Base-by-base conservation (phyloP, 768 basidiomycete species). In the Lanmaoa pseudosensibilis region DNA sequence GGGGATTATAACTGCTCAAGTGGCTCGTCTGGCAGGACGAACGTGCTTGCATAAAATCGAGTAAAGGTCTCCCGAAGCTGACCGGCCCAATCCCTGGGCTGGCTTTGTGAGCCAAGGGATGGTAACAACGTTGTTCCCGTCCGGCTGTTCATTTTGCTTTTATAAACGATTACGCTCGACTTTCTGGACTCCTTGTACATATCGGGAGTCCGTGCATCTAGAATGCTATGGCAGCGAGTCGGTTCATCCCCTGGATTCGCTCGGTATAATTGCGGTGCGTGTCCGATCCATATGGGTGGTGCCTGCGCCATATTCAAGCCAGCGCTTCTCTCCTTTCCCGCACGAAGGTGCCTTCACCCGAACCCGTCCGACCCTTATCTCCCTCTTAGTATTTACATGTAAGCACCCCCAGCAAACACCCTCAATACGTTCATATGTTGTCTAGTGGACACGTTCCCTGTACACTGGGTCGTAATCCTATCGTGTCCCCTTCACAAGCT, bases 31-130 rank as follows among this genome's bases (percentile, higher is more conserved):
- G 64, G 56, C 49, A 58, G 16, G 71, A 68, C 70, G 70, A 71
- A 71, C 70, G 70, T 72, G 70, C 62, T 39, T 73, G 72, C 70
- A 72, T 73, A 64, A 59, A 65, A 56, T 50, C 57, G 52, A 55
- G 46, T 23, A 54, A 53, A 43, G 56, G 52, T n/a, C 50, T 37
- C 30, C 56, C 38, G 54, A 27, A 6, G 27, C 38, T 41, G 47
- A 40, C 62, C 56, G 54, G 63, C 27, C 27, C 27, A 45, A 45
- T 56, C 60, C 48, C 55, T 16, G 33, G 55, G 36, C 44, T 47
- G 23, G 39, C 53, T 46, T 39, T 37, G n/a, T 5, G 39, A 52
- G 46, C 55, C 56, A 61, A 21, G 60, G 62, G 46, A 57, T 25
- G 55, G 54, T 25, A 39, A 53, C 30, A 50, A 39, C 61, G 43